Base-by-base conservation (phyloP, 2,329 filamentous ascomycete species). In the Monilinia vaccinii-corymbosi region DNA sequence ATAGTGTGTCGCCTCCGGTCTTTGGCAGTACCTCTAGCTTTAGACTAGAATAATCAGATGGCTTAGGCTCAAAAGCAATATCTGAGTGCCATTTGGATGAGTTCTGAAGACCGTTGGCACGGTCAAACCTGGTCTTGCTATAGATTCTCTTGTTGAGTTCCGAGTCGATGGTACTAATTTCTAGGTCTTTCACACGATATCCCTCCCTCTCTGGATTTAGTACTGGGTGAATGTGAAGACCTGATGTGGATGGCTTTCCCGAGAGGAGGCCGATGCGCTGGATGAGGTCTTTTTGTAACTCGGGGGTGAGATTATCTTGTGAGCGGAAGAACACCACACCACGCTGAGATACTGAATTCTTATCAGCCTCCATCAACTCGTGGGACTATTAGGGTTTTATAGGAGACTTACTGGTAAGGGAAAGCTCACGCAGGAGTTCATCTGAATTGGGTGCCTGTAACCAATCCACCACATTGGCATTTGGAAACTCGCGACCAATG, bases 271-370 rank as follows among this genome's bases (percentile, higher is more conserved):
- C 84, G 1, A 87, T 77, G 0, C 78, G 76, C 45, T 85, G 78
- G 31, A 84, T 80, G 0, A 90, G 76, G 55, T 83, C 73, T 72
- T 89, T 89, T 68, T 87, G 84, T 2, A 86, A 76, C 1, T 84
- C 81, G 66, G 85, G 79, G 62, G 78, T 79, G 40, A 88, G 73
- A 50, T 76, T 74, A 67, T 85, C 76, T 63, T 89, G 86, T 21
- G 79, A 77, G 23, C 85, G 81, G 73, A 89, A 87, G 74, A 88
- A 87, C 49, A 88, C 84, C 1, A 89, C 86, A 13, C 85, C 85
- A 1, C 86, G 81, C 62, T 83, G 80, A 1, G 85, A 88, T 66
- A 89, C 85, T 86, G 31, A 13, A 7, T 9, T 31, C 18, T 45
- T 31, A 23, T 51, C n/a, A 53, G 38, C 23, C 16, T 7, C 6